phyloP scores from a whole-genome alignment of 129 eudicot species.

The Helianthus tuberosus region DNA sequence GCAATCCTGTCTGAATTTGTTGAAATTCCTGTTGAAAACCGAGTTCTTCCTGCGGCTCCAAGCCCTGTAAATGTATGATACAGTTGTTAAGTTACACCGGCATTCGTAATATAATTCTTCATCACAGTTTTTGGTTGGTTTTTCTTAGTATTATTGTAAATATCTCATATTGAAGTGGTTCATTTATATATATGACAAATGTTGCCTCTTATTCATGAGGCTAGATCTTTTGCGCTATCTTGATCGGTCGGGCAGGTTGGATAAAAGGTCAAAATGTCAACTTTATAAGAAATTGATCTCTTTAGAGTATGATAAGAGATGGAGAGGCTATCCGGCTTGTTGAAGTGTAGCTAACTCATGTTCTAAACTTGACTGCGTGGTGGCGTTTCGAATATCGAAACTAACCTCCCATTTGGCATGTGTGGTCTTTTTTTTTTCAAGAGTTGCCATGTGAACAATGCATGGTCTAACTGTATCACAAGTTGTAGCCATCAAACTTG shows the following conservation, averaged over 20 bases:
- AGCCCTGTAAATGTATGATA: constrained; percentile 66
- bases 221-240: background rate
- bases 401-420: too few species aligned
- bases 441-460: too few species aligned
- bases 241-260: background rate
- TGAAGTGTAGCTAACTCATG: too few species aligned
- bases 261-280: background rate
- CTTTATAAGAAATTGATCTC: too few species aligned
- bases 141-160: constrained; percentile 22
- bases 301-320: too few species aligned
- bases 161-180: constrained; percentile 2
- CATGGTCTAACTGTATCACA: too few species aligned
- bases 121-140: constrained; percentile 13
- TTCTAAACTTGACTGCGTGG: too few species aligned
- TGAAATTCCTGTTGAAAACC: constrained; percentile 88
- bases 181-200: background rate
- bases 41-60: constrained; percentile 56
- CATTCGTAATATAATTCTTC: constrained; percentile 18
- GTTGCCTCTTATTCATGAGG: background rate
- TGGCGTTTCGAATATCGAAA: too few species aligned
- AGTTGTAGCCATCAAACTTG: background rate
- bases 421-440: too few species aligned
- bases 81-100: constrained; percentile 8
- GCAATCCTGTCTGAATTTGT: constrained; percentile 86
- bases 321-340: too few species aligned